These are phyloP conservation scores for Oropetium thomaeum DNA, from an alignment of 176 grass and related monocot genomes.

Conservation along the genomic window DNA sequence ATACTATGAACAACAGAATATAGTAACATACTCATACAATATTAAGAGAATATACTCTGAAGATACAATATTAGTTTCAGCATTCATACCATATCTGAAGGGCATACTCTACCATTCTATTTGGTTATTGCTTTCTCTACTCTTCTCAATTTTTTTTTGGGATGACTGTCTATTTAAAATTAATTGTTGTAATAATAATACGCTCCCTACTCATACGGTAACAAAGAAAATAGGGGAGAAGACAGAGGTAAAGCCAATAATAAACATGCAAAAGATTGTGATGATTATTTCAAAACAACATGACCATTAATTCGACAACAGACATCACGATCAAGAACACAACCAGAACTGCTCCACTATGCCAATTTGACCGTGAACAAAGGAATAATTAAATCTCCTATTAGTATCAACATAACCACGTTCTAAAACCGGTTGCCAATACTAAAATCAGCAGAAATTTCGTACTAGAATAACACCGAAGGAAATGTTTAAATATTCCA, in stretches of 20 bases:
- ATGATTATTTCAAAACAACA: neutral
- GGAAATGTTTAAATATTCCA: neutral
- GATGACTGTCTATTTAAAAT: too few species aligned
- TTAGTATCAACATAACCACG: neutral
- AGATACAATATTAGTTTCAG: neutral
- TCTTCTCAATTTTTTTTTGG: too few species aligned
- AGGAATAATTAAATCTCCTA: neutral
- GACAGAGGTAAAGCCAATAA: neutral
- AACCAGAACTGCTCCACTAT: neutral
- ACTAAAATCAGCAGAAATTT: neutral
- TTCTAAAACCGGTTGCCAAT: neutral
- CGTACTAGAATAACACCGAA: neutral
- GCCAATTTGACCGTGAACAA: neutral
- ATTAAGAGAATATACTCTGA: too few species aligned
- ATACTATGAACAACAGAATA: neutral
- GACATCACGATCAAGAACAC: neutral
- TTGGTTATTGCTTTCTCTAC: neutral
- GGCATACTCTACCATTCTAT: neutral
- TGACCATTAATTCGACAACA: constrained; percentile 12
- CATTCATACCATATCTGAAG: neutral
- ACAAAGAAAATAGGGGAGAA: neutral
- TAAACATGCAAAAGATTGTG: neutral
- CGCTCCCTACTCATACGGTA: neutral
- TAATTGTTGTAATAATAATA: neutral
- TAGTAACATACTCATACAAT: too few species aligned